Percentiles rank a stretch among this genome's conserved stretches.
These are phyloP conservation scores for Phaeolepiota aurea DNA, from an alignment of 768 basidiomycete genomes.

Conservation along the genomic window DNA sequence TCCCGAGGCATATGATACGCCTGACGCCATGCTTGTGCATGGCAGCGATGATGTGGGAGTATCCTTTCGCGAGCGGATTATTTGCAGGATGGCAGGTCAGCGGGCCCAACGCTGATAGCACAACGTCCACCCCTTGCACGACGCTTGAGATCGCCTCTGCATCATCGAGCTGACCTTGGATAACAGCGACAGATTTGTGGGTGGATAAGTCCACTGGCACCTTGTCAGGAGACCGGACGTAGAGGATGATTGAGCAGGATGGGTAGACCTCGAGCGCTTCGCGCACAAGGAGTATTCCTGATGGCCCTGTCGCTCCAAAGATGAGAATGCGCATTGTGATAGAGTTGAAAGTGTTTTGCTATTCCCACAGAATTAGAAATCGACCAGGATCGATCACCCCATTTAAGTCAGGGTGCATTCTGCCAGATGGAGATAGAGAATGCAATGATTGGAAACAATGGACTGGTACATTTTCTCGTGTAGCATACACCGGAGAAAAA, in stretches of 20 bases:
- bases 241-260: slow-evolving; percentile 41
- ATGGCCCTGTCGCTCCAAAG: slow-evolving; percentile 63
- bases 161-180: slow-evolving; percentile 52
- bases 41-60: slow-evolving; percentile 41
- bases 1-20: slow-evolving; percentile 61
- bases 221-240: slow-evolving; percentile 58
- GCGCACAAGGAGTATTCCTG: slow-evolving; percentile 48
- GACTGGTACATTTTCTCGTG: no score
- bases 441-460: no score
- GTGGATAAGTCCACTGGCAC: slow-evolving; percentile 40
- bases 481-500: no score
- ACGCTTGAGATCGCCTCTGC: slow-evolving; percentile 38
- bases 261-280: slow-evolving; percentile 37
- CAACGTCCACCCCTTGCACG: slow-evolving; percentile 47
- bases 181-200: slow-evolving; percentile 36
- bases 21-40: slow-evolving; percentile 46
- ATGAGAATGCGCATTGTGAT: slow-evolving; percentile 41
- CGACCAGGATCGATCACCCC: no score
- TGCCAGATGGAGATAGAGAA: no score
- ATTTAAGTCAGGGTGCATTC: no score
- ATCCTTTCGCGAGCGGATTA: slow-evolving; percentile 57
- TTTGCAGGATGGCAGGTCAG: slow-evolving; percentile 27
- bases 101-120: slow-evolving; percentile 63
- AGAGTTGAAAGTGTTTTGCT: not conserved
- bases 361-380: no score